These are phyloP conservation scores for Phaffomyces thermotolerans DNA, from an alignment of 805 yeast species.

Conservation along the genomic window DNA sequence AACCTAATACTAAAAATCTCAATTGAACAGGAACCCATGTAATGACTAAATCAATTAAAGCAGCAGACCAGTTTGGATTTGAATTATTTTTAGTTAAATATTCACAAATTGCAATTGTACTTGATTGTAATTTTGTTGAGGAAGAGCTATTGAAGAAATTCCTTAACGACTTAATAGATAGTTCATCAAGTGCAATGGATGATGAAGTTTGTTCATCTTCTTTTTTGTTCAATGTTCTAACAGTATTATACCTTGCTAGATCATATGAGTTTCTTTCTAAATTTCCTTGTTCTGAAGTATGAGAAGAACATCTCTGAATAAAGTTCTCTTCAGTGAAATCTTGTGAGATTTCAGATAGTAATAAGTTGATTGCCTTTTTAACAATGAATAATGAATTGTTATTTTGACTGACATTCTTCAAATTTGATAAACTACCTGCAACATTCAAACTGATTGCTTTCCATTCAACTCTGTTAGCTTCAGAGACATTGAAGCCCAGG, in stretches of 20 bases:
- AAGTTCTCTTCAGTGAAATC: slow-evolving; percentile 21
- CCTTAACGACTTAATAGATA: slow-evolving; percentile 39
- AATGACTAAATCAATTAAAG: slow-evolving; percentile 56
- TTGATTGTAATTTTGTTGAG: slow-evolving; percentile 49
- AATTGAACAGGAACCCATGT: slow-evolving; percentile 77
- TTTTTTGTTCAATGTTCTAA: slow-evolving; percentile 7
- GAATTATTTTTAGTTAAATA: slow-evolving; percentile 33
- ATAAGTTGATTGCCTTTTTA: slow-evolving; percentile 14
- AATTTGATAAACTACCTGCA: slow-evolving; percentile 28
- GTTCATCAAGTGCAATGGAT: slow-evolving; percentile 22
- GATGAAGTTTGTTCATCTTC: slow-evolving; percentile 7
- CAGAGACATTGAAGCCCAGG: slow-evolving; percentile 9
- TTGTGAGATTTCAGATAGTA: slow-evolving; percentile 12
- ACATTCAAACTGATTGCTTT: slow-evolving; percentile 38
- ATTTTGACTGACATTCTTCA: slow-evolving; percentile 21
- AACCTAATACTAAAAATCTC: slow-evolving; percentile 55
- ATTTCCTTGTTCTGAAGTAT: slow-evolving; percentile 14
- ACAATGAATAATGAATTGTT: slow-evolving; percentile 9
- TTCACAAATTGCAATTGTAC: slow-evolving; percentile 46
- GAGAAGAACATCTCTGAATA: slow-evolving; percentile 14
- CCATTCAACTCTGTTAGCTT: slow-evolving; percentile 30
- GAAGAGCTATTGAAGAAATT: slow-evolving; percentile 58
- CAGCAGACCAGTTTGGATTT: slow-evolving; percentile 42
- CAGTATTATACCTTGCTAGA: slow-evolving; percentile 13
- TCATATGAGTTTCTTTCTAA: slow-evolving; percentile 1